These are phyloP conservation scores for Rhamnella rubrinervis DNA, from an alignment of 331 rosid species.

Conservation along the genomic window DNA sequence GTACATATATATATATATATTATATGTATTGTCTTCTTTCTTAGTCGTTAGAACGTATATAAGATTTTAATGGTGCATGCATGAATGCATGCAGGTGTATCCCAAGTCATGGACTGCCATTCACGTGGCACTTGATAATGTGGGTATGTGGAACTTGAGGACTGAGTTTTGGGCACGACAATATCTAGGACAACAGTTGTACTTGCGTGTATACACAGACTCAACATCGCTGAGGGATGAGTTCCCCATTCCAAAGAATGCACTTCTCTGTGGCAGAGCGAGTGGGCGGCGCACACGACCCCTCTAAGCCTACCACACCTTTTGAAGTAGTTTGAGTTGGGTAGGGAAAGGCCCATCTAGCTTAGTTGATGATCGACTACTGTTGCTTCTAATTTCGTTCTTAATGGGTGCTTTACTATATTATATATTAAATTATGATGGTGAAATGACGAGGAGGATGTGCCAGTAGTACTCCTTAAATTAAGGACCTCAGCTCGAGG, in stretches of 20 bases:
- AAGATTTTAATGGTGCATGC: background rate
- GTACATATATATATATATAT: no score
- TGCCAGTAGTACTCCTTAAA: conserved; percentile 16
- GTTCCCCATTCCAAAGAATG: conserved; percentile 89
- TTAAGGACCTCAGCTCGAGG: conserved; percentile 85
- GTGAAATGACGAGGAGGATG: conserved; percentile 6
- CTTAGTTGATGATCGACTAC: conserved; percentile 28
- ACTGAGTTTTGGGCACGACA: conserved; percentile 95
- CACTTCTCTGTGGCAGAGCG: conserved; percentile 86
- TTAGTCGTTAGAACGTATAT: no score
- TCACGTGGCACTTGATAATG: conserved; percentile 83
- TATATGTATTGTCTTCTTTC: no score
- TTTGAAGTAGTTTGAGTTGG: background rate
- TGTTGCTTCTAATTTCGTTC: conserved; percentile 31
- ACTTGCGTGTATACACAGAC: conserved; percentile 72
- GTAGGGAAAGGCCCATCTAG: conserved; percentile 33
- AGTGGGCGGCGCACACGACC: conserved; percentile 91
- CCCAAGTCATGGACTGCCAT: conserved; percentile 94
- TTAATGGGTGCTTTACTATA: conserved; percentile 19
- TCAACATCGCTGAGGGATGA: conserved; percentile 92
- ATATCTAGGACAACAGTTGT: conserved; percentile 94
- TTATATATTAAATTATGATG: background rate
- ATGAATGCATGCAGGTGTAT: conserved; percentile 59
- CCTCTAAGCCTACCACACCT: conserved; percentile 36
- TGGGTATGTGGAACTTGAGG: conserved; percentile 99